Conservation (phyloP, 106 monocot species). For the Vanilla planifolia region DNA sequence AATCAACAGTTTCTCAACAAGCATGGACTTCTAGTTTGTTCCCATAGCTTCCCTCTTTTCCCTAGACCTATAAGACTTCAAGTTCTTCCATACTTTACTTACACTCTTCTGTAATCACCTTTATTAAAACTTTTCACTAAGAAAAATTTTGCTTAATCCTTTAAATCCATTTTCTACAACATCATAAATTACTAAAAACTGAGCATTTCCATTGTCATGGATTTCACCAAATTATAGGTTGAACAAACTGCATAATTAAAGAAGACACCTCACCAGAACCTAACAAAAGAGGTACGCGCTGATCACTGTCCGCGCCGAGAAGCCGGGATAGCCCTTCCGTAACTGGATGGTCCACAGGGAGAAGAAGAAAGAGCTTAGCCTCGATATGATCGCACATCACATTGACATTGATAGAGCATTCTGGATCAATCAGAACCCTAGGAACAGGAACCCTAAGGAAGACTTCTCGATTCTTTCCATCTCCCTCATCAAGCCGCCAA, state of each 20-base stretch:
- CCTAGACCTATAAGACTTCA: too few species aligned
- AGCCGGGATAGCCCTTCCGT: conserved; percentile 5
- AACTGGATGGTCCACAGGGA: conserved; percentile 53
- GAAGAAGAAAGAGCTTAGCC: conserved; percentile 35
- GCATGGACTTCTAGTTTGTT: too few species aligned
- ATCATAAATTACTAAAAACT: too few species aligned
- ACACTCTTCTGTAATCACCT: too few species aligned
- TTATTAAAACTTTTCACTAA: too few species aligned
- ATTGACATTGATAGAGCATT: conserved; percentile 10
- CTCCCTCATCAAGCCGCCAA: conserved; percentile 19
- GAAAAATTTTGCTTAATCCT: too few species aligned
- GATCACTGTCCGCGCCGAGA: conserved; percentile 9
- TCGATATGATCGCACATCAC: conserved; percentile 46
- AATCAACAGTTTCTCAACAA: too few species aligned
- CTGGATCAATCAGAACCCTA: conserved; percentile 49
- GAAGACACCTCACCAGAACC: conserved; percentile 34
- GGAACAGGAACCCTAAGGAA: conserved; percentile 43
- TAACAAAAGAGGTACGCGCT: conserved; percentile 12
- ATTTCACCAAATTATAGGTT: not conserved
- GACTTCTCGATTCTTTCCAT: not conserved
- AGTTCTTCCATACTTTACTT: too few species aligned
- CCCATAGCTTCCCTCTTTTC: too few species aligned
- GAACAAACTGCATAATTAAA: not conserved
- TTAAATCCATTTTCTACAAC: too few species aligned
- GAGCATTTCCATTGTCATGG: too few species aligned